Base-by-base conservation (phyloP, 257 asterid genomes). In the Verbena officinalis region DNA sequence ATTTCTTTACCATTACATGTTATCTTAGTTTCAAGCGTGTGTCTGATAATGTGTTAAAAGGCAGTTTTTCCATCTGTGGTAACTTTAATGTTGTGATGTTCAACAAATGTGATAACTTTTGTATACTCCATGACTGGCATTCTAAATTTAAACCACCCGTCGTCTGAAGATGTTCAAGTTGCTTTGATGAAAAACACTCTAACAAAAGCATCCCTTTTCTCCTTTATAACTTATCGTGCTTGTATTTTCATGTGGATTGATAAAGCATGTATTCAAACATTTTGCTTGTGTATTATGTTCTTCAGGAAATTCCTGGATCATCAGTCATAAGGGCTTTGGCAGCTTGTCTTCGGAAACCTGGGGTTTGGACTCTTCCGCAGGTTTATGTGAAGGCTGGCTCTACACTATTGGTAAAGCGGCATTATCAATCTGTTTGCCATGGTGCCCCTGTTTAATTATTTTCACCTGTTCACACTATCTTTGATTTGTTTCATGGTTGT, bases 371-470 rank as follows among this genome's bases (percentile, higher is more conserved):
- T 59, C 78, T 84, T 74, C 91, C 95, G 1, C 82, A 77, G 56
- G 81, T 33, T 68, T 84, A 81, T 54, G 82, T 73, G 74, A 69
- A 70, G 81, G 90, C 89, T 73, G 96, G 95, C 38, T 74, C 85
- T 44, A 40, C 72, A 36, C 76, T 89, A 38, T 42, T 84, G 91
- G 96, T 89, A 67, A 76, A 77, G 56, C 52, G 59, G 15, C 51
- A 16, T 66, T 27, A 23, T 6, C 13, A 24, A 27, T 64, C 42
- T 55, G 48, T 12, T 42, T 69, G 42, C 59, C 46, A 4, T 66
- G 6, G 51, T 39, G 65, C 19, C 45, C 19, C 16, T 34, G 22
- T 22, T 13, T 30, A 20, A 31, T 24, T 34, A 46, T n/a, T 16
- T 14, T 17, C 38, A 4, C 30, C 30, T 49, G 33, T 58, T 34